These are phyloP conservation scores for Pyrenochaeta sp. DNA, from an alignment of 2,329 filamentous ascomycete species.

Conservation along the genomic window DNA sequence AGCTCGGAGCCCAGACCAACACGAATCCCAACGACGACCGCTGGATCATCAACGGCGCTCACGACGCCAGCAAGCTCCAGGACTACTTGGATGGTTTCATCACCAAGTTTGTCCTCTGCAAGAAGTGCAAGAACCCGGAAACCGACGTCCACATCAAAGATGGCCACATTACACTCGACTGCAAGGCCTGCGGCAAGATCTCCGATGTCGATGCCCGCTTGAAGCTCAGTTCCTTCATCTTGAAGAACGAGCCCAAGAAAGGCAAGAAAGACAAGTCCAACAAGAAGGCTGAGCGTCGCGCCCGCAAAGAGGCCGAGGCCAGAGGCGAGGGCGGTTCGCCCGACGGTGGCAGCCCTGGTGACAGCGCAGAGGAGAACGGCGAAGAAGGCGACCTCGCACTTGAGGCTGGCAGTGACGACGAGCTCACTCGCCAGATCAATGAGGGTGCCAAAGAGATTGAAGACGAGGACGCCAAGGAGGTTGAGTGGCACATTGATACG, in stretches of 20 bases:
- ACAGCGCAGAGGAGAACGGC: conserved; percentile 71
- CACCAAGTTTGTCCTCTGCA: conserved; percentile 98
- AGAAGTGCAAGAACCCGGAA: conserved; percentile 99
- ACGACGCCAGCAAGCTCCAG: conserved; percentile 94
- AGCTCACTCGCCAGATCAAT: conserved; percentile 80
- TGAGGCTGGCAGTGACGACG: conserved; percentile 87
- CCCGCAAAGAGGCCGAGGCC: conserved; percentile 75
- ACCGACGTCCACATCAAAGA: conserved; percentile 97
- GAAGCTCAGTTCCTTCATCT: conserved; percentile 96
- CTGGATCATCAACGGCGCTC: conserved; percentile 99
- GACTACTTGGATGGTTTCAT: conserved; percentile 99
- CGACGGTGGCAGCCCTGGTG: conserved; percentile 69
- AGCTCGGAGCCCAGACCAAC: conserved; percentile 98
- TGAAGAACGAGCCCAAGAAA: conserved; percentile 95
- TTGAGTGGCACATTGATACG: conserved; percentile 96
- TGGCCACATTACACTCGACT: conserved; percentile 89
- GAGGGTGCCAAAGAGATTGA: conserved; percentile 77
- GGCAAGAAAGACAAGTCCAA: conserved; percentile 96
- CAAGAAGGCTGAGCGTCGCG: conserved; percentile 86
- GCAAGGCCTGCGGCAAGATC: conserved; percentile 97
- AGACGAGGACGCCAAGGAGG: conserved; percentile 77
- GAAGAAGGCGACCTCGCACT: conserved; percentile 71
- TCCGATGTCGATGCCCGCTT: conserved; percentile 90
- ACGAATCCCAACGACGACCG: conserved; percentile 96
- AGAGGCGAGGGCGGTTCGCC: conserved; percentile 63